Evolutionary conservation across 805 yeast genomes (phyloP), one percentile per base, ranked within the genome.

Genomic region (Cyberlindnera mycetangii): DNA sequence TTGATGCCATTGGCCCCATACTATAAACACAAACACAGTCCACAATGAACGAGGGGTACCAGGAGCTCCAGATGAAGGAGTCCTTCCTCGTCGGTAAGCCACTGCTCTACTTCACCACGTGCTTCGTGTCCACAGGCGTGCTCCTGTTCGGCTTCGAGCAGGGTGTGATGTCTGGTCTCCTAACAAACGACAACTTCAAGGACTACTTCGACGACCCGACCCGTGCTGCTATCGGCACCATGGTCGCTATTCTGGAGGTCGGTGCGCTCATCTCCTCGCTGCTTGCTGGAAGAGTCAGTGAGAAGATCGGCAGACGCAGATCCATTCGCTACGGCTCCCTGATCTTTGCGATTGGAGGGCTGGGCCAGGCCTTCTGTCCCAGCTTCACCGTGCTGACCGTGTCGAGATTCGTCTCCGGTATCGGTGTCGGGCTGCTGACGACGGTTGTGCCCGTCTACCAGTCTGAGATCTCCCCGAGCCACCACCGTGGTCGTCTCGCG

Each of bases 371-470:
- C 2, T 69, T 75, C 49, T 74, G 92, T 3, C 58, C 64, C 6
- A 72, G 71, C 50, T 72, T 87, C 61, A 58, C 64, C 52, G 56
- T 76, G 34, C 73, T 89, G 68, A 79, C 83, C n/a, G 55, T 79
- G 12, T 96, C 96, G 3, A 70, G 96, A 54, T 77, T 86, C 24
- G 74, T 88, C 37, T 75, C 87, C 32, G 96, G 97, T 15, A 53
- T 88, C n/a, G 96, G 96, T 2, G 90, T 89, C 20, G 97, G 97
- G 3, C 68, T 89, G 42, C 68, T 89, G 37, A 81, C 90, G 20
- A 83, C 95, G 7, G 83, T 89, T 50, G 90, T 89, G 10, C 96
- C 96, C 1, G 81, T 87, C 39, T 89, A 87, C 64, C 96, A 88
- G 61, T 81, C 90, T 39, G 97, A 89, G 60, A 86, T 89, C 39